phyloP scores from a whole-genome alignment of 148 eudicot species.

The Rhododendron ovatum region DNA sequence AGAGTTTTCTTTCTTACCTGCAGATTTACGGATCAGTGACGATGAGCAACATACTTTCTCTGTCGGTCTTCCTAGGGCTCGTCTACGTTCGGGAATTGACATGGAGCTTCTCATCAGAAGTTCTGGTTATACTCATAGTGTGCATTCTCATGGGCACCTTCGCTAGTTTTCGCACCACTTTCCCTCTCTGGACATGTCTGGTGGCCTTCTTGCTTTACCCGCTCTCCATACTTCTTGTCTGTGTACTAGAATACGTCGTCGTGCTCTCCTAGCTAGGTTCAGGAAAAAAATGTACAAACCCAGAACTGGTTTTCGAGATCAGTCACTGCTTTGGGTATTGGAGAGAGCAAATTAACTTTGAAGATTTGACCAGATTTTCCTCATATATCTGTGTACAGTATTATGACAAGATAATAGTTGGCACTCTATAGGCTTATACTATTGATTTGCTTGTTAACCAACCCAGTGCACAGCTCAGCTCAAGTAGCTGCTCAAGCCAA shows the following conservation, averaged over 20 bases:
- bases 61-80: slow-evolving; percentile 1
- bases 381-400: background rate
- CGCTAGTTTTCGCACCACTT: slow-evolving; percentile 8
- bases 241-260: background rate
- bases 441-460: too few relatives aligned
- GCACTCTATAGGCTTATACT: background rate
- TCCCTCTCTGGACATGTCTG: slow-evolving; percentile 5
- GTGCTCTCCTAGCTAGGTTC: background rate
- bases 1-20: background rate
- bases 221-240: background rate
- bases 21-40: slow-evolving; percentile 10
- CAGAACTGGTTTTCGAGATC: background rate
- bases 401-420: background rate
- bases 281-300: background rate
- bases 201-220: slow-evolving; percentile 2
- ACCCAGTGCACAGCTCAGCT: too few relatives aligned
- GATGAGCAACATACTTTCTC: background rate
- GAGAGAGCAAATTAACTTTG: background rate
- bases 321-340: background rate
- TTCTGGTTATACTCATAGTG: background rate
- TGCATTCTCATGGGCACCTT: slow-evolving; percentile 5
- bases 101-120: slow-evolving; percentile 7
- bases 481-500: too few relatives aligned
- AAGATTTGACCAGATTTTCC: background rate
- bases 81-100: slow-evolving; percentile 1